Evolutionary conservation across 2,329 filamentous ascomycete species (phyloP).

Genomic region (Fusarium secorum): DNA sequence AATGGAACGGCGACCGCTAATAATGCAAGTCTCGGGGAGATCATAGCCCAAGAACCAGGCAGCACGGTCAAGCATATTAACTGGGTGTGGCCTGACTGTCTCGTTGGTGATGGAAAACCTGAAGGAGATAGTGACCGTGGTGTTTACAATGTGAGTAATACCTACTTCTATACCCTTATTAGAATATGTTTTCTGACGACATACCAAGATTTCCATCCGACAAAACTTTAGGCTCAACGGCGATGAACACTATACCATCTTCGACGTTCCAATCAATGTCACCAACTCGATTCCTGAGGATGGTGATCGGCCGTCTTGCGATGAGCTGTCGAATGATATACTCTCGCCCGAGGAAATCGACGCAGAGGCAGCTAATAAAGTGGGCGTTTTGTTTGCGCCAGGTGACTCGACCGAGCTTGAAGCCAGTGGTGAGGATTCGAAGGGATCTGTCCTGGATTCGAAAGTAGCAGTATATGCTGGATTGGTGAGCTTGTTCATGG

Average conservation of each 20-base stretch:
- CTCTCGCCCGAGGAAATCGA: constrained; percentile 57
- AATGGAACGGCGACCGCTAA: constrained; percentile 64
- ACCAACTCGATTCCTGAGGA: constrained; percentile 67
- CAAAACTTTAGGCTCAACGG: constrained; percentile 74
- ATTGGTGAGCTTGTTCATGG: constrained; percentile 2
- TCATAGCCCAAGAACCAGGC: constrained; percentile 68
- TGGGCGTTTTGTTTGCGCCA: constrained; percentile 60
- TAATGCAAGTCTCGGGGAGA: constrained; percentile 60
- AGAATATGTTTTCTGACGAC: background rate
- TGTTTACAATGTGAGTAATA: constrained; percentile 66
- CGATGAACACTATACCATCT: constrained; percentile 72
- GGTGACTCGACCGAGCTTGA: constrained; percentile 59
- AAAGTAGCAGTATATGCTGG: constrained; percentile 2
- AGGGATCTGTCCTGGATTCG: background rate
- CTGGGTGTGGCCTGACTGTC: constrained; percentile 75
- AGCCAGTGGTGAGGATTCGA: constrained; percentile 9
- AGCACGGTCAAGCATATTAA: constrained; percentile 78
- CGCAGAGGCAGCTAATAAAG: constrained; percentile 50
- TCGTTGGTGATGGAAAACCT: constrained; percentile 67
- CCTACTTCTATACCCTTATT: background rate
- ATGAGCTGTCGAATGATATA: constrained; percentile 60
- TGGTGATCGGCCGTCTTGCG: constrained; percentile 57
- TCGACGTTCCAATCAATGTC: constrained; percentile 73
- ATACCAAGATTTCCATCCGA: constrained; percentile 69
- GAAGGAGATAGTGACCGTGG: constrained; percentile 58